These are phyloP conservation scores for Gonapodya sp. DNA, from an alignment of 192 early-diverging fungal genomes.

Conservation along the genomic window DNA sequence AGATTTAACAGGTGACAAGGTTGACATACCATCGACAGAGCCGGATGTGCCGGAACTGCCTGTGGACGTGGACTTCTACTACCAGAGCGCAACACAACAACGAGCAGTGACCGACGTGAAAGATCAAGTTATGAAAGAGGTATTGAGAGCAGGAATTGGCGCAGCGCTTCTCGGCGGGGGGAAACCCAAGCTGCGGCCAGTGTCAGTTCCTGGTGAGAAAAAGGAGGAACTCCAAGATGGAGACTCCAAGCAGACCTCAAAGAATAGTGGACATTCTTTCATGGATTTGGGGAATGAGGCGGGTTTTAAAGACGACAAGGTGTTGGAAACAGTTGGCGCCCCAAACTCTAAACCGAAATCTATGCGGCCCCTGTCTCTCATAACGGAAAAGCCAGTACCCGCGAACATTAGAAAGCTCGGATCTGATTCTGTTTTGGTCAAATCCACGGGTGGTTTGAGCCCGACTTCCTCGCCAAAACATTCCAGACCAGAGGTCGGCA, in stretches of 20 bases:
- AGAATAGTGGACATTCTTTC: too few species aligned
- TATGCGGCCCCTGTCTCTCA: background rate
- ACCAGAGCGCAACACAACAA: slow-evolving; percentile 7
- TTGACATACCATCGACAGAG: slow-evolving; percentile 17
- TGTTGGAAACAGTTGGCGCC: too few species aligned
- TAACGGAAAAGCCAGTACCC: background rate
- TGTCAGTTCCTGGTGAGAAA: background rate
- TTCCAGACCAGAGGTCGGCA: too few species aligned
- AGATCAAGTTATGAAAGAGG: background rate
- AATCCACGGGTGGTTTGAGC: too few species aligned
- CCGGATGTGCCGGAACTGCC: slow-evolving; percentile 15
- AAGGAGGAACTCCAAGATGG: background rate
- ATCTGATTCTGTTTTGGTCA: too few species aligned
- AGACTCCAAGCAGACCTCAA: background rate
- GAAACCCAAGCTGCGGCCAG: background rate
- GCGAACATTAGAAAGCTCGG: background rate
- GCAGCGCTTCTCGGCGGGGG: background rate
- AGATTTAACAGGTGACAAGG: slow-evolving; percentile 54
- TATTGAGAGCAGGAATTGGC: background rate
- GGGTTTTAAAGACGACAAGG: too few species aligned
- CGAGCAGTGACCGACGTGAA: background rate
- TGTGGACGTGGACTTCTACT: slow-evolving; percentile 13
- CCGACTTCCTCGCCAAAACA: too few species aligned
- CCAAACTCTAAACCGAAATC: too few species aligned
- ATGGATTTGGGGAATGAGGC: too few species aligned